Base-by-base conservation (phyloP, 2,329 filamentous ascomycete species). In the Aureobasidium uvarum region DNA sequence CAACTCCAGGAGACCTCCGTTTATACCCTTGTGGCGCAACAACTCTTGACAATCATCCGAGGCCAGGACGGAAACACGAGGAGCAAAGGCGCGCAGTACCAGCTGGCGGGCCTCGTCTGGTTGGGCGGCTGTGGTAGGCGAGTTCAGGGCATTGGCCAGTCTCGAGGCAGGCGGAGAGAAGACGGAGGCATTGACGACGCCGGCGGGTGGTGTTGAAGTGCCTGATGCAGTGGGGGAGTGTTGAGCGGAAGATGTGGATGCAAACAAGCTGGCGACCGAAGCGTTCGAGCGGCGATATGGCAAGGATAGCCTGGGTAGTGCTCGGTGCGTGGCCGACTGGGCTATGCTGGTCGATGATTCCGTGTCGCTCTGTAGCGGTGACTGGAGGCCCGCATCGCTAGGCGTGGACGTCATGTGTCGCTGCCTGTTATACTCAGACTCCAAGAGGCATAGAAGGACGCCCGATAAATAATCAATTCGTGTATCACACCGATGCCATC, bases 21-120 rank as follows among this genome's bases (percentile, higher is more conserved):
- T 81, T 70, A 98, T 91, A 0, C 96, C 96, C 78, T 99, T 99
- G 69, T 89, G 87, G 66, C 82, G 83, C 64, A 92, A 84, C 66
- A 99, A 78, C 66, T 88, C 84, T 73, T 97, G 90, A 0, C 92
- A 95, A 74, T 98, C 94, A 18, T 85, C 80, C 16, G 94, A 96
- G n/a, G 92, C 86, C 70, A 93, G 89, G 33, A 99, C 86, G 7
- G 90, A 91, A 52, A 99, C 86, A 68, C 95, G 90, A 0, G 95
- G 96, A 16, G 94, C 91, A 74, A 96, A 96, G 2, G 92, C 89
- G 66, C 89, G 88, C 63, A 96, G 81, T 50, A 98, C 88, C 58
- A 96, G 80, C 38, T 83, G 82, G 65, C 84, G 78, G 59, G 83
- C 80, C 72, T 87, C 85, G 68, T 86, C 83, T 8, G 81, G 14